Percentiles rank a stretch among this genome's conserved stretches.
Evolutionary conservation across 2,329 filamentous ascomycete genomes (phyloP).

Genomic region (Lasiodiplodia gonubiensis): DNA sequence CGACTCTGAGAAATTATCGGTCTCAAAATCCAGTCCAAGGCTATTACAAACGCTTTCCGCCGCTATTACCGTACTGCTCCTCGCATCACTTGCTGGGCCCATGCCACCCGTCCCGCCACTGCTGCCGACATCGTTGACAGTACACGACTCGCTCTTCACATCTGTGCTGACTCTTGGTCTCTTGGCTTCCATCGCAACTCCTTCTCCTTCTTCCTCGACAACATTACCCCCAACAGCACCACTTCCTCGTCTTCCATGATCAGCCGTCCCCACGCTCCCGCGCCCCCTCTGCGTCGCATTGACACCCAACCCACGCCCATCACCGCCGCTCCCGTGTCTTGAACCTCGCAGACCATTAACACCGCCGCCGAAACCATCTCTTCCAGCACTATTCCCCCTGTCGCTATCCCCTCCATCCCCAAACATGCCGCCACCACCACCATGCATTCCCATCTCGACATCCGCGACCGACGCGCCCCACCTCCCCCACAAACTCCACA

Average conservation of each 20-base stretch:
- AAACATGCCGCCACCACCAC: not conserved
- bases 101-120: not conserved
- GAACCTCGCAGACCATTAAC: not conserved
- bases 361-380: not conserved
- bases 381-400: not conserved
- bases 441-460: not conserved
- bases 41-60: not conserved
- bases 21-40: not conserved
- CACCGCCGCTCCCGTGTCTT: not conserved
- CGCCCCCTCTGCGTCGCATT: too few relatives aligned
- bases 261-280: too few relatives aligned
- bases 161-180: not conserved
- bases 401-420: not conserved
- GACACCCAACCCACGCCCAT: not conserved
- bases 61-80: slow-evolving; percentile 6
- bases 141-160: not conserved
- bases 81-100: not conserved
- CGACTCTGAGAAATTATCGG: not conserved
- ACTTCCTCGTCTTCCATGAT: too few relatives aligned
- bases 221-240: not conserved
- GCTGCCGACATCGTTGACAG: not conserved
- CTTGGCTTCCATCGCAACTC: not conserved
- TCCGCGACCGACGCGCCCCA: not conserved
- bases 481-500: not conserved
- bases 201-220: not conserved